Base-by-base conservation (phyloP, 768 basidiomycete genomes). In the Mycena floridula region DNA sequence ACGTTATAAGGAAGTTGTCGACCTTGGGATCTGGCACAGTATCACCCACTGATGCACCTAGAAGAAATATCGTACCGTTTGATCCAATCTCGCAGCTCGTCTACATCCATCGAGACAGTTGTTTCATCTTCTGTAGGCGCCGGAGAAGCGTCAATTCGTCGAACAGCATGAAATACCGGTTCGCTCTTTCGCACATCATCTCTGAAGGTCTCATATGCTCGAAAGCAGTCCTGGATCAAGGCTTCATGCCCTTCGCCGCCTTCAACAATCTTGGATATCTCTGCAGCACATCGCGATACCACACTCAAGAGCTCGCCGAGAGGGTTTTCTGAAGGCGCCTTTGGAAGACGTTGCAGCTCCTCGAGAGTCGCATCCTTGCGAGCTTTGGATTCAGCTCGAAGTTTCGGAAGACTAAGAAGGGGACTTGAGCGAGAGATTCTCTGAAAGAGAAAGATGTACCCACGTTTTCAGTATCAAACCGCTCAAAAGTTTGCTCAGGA, bases 361-460 rank as follows among this genome's bases (percentile, higher is more conserved):
- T 54, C 44, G 1, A 70, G 64, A 0, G 76, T 71, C 6, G 54
- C 60, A 0, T 55, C 48, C 1, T 84, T 69, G 1, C 70, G 59
- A 0, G 57, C 62, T 21, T 73, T 67, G 20, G 85, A 59, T 47
- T 86, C 82, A 1, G 75, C 65, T 40, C 77, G 74, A 8, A 86
- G 77, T 45, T 74, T 61, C 0, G 85, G 84, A 0, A 88, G 66
- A 32, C 86, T 88, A 45, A 15, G 13, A 9, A 37, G 42, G 15
- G 62, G 49, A 38, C 64, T 15, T 21, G 64, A 25, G 39, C 22
- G 48, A 7, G 48, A 40, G 26, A 9, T 9, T 9, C 9, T 32
- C 21, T 42, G n/a, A n/a, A 25, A 12, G 26, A 42, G n/a, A 48
- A 40, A 15, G 38, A 25, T 11, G 11, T 18, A 36, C 54, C 15